Conservation (phyloP, 768 basidiomycete genomes). For the Infundibulicybe gibba region DNA sequence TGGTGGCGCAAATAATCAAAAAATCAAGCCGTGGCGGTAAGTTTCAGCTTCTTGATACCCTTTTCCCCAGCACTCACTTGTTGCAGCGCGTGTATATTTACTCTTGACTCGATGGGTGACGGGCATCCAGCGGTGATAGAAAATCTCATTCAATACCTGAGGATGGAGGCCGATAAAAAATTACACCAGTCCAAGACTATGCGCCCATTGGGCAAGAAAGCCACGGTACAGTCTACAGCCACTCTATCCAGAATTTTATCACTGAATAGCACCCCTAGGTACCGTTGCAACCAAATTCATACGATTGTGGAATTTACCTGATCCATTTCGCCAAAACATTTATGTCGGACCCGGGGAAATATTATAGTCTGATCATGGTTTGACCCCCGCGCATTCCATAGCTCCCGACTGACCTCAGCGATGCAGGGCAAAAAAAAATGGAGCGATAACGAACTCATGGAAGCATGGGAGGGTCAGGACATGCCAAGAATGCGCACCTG, state of each 20-base stretch:
- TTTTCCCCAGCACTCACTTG: constrained; percentile 1
- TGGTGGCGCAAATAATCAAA: constrained; percentile 7
- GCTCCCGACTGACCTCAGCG: too few relatives aligned
- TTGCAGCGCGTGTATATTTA: constrained; percentile 75
- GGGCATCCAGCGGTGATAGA: constrained; percentile 65
- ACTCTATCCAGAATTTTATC: background rate
- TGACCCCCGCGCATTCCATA: too few relatives aligned
- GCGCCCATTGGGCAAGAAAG: constrained; percentile 40
- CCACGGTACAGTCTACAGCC: too few relatives aligned
- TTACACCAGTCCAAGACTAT: constrained; percentile 31
- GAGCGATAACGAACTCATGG: too few relatives aligned
- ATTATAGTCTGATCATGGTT: constrained; percentile 48
- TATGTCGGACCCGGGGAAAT: constrained; percentile 54
- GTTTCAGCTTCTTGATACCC: too few relatives aligned
- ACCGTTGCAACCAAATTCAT: constrained; percentile 83
- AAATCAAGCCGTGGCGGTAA: too few relatives aligned
- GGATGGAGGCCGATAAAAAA: constrained; percentile 77
- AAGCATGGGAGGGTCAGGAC: too few relatives aligned
- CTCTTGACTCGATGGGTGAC: constrained; percentile 83
- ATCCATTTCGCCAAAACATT: constrained; percentile 84
- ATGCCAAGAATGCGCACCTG: too few relatives aligned
- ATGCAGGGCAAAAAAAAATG: too few relatives aligned
- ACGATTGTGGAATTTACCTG: constrained; percentile 91
- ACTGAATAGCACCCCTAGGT: constrained; percentile 44
- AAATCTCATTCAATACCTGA: constrained; percentile 64